Percentiles rank a stretch among this genome's conserved stretches.
Evolutionary conservation across 192 early-diverging fungal species (phyloP).

Genomic region (Coemansia sp.): DNA sequence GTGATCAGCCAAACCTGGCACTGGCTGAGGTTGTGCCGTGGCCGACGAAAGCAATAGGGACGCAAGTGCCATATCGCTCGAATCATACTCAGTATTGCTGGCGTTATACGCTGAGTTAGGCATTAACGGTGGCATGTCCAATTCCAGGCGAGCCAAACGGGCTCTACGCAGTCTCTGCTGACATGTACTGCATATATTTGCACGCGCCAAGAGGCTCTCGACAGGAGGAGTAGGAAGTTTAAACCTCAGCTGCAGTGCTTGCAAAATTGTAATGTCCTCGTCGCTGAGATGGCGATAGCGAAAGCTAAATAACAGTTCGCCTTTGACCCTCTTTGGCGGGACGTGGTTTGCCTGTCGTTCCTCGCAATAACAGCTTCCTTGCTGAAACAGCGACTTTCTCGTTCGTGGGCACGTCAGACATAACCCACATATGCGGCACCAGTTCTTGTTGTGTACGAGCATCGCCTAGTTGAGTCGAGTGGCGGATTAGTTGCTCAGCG

Average conservation of each 20-base stretch:
- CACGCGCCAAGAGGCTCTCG: conserved; percentile 42
- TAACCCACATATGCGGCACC: conserved; percentile 50
- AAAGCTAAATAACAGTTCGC: conserved; percentile 48
- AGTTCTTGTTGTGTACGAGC: conserved; percentile 52
- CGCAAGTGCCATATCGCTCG: conserved; percentile 6
- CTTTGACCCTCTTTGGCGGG: conserved; percentile 37
- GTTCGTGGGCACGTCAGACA: conserved; percentile 52
- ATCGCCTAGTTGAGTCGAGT: not conserved
- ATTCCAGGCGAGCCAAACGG: conserved; percentile 12
- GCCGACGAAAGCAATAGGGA: not conserved
- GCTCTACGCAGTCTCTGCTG: conserved; percentile 52
- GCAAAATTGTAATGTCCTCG: conserved; percentile 46
- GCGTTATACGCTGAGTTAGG: not conserved
- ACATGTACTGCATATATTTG: conserved; percentile 56
- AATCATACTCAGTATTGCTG: not conserved
- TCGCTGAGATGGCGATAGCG: conserved; percentile 55
- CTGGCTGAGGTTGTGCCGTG: not conserved
- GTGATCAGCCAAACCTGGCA: not conserved
- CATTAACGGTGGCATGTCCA: not conserved
- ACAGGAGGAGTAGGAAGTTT: conserved; percentile 40
- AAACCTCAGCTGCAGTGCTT: conserved; percentile 36
- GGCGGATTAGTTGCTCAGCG: not conserved
- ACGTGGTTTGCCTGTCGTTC: conserved; percentile 47
- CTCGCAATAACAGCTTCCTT: conserved; percentile 32
- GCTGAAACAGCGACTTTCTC: conserved; percentile 32